Evolutionary conservation across 78 protist genomes (phyloP), one percentile per base, ranked within the genome.

Genomic region (Anaeramoeba flamelloides): DNA sequence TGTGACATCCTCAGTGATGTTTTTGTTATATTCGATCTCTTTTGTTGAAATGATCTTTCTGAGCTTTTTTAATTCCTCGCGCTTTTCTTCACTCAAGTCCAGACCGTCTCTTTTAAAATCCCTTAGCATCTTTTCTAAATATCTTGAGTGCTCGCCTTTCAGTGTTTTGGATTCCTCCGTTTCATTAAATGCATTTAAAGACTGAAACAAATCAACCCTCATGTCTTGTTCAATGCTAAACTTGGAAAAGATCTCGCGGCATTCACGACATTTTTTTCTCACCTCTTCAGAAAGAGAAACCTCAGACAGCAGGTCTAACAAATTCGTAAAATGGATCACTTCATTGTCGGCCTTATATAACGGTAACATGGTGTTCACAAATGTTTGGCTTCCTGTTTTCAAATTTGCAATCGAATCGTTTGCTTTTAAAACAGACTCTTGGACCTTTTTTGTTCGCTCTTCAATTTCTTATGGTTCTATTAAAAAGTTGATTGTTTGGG

Each of bases 91-190:
- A 26, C 17, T 17, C 69, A 53, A 53, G 17, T 53, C 69, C 8
- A 53, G 69, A 53, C 69, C 69, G 69, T 53, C 17, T 53, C 69
- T 53, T 53, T 53, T 53, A 53, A 53, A 53, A 53, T 53, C 69
- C 34, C 69, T 8, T 8, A 53, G 8, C 69, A 53, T 26, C 17
- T 17, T 53, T 53, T 53, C 69, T 26, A 53, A 17, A 53, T 26
- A 53, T 8, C 69, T 8, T 53, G 8, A 26, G 34, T 53, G 69
- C 17, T 53, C 69, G 17, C 17, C 34, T 26, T 53, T 17, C 69
- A 53, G 17, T n/a, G n/a, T n/a, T n/a, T n/a, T n/a, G n/a, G n/a
- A n/a, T 53, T 53, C 69, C 17, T 53, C 69, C 17, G 69, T 53
- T 53, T 53, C 69, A 26, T 53, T 8, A 53, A 26, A 53, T 26